Conservation (phyloP, 768 basidiomycete species). For the Leccinum incarnatum region DNA sequence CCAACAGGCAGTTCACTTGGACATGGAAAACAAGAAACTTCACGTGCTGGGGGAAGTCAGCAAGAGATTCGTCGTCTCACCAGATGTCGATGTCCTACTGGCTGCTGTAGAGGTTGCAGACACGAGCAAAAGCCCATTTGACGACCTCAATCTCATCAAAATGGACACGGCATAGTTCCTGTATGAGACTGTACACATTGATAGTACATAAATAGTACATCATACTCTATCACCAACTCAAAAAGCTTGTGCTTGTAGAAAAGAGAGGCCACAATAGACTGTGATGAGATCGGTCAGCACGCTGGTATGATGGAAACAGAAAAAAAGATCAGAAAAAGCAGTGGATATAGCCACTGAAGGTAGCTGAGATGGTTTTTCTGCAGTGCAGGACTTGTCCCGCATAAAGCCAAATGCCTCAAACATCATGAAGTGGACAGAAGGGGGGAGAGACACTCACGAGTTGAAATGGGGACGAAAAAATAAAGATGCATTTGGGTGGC, state of each 20-base stretch:
- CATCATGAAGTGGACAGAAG: constrained; percentile 49
- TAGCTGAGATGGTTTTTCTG: constrained; percentile 88
- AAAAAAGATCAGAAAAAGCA: constrained; percentile 44
- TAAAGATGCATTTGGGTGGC: neutral
- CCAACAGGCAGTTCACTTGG: constrained; percentile 79
- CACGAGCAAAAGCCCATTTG: constrained; percentile 29
- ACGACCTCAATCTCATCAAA: constrained; percentile 48
- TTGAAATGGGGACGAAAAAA: neutral
- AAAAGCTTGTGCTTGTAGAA: no score
- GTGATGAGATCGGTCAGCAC: constrained; percentile 29
- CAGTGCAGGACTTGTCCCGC: constrained; percentile 64
- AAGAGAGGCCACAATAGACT: neutral
- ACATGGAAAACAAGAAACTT: constrained; percentile 55
- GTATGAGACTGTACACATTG: neutral
- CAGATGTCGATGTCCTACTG: constrained; percentile 76
- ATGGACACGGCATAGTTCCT: constrained; percentile 41
- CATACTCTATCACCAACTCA: neutral
- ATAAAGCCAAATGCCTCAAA: constrained; percentile 95
- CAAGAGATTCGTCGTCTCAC: constrained; percentile 80
- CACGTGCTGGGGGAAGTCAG: constrained; percentile 83
- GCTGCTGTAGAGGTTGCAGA: constrained; percentile 60
- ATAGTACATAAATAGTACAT: neutral
- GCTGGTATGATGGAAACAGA: neutral
- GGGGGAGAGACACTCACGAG: constrained; percentile 22
- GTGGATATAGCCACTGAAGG: constrained; percentile 61